Evolutionary conservation across 306 rosid species (phyloP).

Genomic region (Acacia acuminata): DNA sequence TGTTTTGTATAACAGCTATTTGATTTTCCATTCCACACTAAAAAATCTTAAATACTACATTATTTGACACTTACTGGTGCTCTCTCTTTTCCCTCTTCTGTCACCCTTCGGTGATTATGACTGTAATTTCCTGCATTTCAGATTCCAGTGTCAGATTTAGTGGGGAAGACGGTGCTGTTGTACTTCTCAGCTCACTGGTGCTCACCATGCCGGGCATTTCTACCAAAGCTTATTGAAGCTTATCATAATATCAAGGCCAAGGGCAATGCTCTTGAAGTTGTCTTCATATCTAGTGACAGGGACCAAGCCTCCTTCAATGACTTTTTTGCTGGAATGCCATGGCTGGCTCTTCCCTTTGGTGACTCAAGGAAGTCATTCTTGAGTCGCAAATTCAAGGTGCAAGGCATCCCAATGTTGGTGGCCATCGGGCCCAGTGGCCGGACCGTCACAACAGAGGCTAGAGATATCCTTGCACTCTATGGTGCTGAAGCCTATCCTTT

Average conservation of each 20-base stretch:
- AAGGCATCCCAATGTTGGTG: constrained; percentile 64
- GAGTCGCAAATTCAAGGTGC: constrained; percentile 55
- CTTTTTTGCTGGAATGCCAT: constrained; percentile 73
- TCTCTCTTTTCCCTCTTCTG: background rate
- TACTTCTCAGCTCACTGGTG: constrained; percentile 93
- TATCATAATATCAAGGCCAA: constrained; percentile 65
- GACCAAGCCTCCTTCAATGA: constrained; percentile 65
- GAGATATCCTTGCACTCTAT: constrained; percentile 37
- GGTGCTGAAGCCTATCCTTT: constrained; percentile 83
- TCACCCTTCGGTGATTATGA: background rate
- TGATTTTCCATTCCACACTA: background rate
- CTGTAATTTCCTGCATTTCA: constrained; percentile 21
- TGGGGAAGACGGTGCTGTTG: constrained; percentile 69
- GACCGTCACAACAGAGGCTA: constrained; percentile 61
- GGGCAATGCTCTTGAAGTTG: constrained; percentile 58
- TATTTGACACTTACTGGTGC: background rate
- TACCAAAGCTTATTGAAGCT: constrained; percentile 65
- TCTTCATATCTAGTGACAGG: constrained; percentile 74
- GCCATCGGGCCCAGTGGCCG: constrained; percentile 67
- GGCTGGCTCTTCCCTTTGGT: constrained; percentile 82
- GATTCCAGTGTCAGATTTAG: constrained; percentile 69
- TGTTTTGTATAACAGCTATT: background rate
- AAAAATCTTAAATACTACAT: background rate
- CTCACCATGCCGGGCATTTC: constrained; percentile 76
- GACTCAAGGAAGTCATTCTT: constrained; percentile 65